Evolutionary conservation across 495 filamentous ascomycete genomes (phyloP).

Genomic region (Bryoglossum gracile): DNA sequence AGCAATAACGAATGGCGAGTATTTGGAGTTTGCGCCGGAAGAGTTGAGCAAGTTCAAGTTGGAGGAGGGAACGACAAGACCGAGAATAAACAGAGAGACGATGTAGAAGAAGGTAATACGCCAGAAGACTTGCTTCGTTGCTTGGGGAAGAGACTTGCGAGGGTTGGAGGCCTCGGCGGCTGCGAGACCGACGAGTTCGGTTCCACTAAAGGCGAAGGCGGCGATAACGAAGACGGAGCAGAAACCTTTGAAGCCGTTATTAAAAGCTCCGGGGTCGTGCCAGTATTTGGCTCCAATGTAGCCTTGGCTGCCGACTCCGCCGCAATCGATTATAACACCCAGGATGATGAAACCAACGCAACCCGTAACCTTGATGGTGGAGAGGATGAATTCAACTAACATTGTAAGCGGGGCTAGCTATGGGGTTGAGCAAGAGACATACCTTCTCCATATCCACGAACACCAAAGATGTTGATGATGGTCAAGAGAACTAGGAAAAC

Average conservation of each 20-base stretch:
- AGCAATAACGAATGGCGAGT: conserved; percentile 65
- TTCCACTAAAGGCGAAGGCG: conserved; percentile 61
- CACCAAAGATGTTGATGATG: conserved; percentile 64
- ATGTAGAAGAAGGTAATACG: conserved; percentile 83
- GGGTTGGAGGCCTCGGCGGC: conserved; percentile 81
- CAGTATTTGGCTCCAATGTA: conserved; percentile 44
- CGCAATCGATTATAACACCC: conserved; percentile 38
- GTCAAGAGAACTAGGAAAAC: conserved; percentile 47
- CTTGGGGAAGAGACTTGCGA: conserved; percentile 66
- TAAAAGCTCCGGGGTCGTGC: conserved; percentile 53
- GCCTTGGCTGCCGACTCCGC: conserved; percentile 40
- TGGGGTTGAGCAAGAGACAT: conserved; percentile 14
- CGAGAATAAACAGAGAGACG: conserved; percentile 52
- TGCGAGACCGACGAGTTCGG: conserved; percentile 67
- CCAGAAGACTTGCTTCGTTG: conserved; percentile 77
- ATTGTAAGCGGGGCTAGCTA: neutral
- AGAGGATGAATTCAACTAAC: conserved; percentile 17
- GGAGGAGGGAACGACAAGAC: conserved; percentile 43
- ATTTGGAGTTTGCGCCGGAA: conserved; percentile 41
- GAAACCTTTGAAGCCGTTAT: conserved; percentile 63
- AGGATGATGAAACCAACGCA: conserved; percentile 44
- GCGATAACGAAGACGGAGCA: conserved; percentile 59
- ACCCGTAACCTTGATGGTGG: conserved; percentile 36
- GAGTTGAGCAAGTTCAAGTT: conserved; percentile 24
- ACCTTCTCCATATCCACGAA: conserved; percentile 68